These are phyloP conservation scores for Collybiopsis confluens DNA, from an alignment of 768 basidiomycete species.

Conservation along the genomic window DNA sequence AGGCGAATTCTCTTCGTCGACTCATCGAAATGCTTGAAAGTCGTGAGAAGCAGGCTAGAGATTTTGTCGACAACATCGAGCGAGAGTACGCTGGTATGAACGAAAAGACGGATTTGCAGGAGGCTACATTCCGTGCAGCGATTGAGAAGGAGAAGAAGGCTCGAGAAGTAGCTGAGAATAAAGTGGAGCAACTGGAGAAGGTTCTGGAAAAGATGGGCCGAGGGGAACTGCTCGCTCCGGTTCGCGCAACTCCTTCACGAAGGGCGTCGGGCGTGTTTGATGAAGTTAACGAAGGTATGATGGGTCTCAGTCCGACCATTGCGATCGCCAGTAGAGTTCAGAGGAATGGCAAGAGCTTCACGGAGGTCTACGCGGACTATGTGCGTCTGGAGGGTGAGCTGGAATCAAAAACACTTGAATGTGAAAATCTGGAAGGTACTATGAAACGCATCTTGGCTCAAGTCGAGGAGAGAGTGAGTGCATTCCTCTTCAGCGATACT, in stretches of 20 bases:
- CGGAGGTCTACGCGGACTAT: slow-evolving; percentile 90
- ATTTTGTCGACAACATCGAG: slow-evolving; percentile 79
- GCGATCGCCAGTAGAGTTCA: slow-evolving; percentile 81
- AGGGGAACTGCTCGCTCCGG: slow-evolving; percentile 64
- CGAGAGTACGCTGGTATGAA: slow-evolving; percentile 75
- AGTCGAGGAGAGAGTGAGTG: slow-evolving; percentile 82
- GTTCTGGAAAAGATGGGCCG: slow-evolving; percentile 69
- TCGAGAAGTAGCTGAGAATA: slow-evolving; percentile 68
- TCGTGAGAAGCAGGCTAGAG: slow-evolving; percentile 80
- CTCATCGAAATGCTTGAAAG: slow-evolving; percentile 84
- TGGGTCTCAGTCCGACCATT: slow-evolving; percentile 82
- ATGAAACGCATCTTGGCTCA: slow-evolving; percentile 78
- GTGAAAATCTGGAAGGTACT: slow-evolving; percentile 78
- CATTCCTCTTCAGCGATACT: not conserved
- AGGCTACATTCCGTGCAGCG: slow-evolving; percentile 63
- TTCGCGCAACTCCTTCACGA: slow-evolving; percentile 45
- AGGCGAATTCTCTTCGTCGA: slow-evolving; percentile 68
- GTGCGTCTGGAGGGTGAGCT: slow-evolving; percentile 82
- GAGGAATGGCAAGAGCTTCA: slow-evolving; percentile 84
- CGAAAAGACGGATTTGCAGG: slow-evolving; percentile 63
- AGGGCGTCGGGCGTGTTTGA: slow-evolving; percentile 35
- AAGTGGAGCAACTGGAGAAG: slow-evolving; percentile 65
- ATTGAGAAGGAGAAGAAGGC: slow-evolving; percentile 66
- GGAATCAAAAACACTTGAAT: slow-evolving; percentile 74
- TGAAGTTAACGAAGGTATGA: slow-evolving; percentile 47